Percentiles rank a stretch among this genome's conserved stretches.
phyloP scores from a whole-genome alignment of 1,284 basidiomycete genomes.

The Marasmius oreades region DNA sequence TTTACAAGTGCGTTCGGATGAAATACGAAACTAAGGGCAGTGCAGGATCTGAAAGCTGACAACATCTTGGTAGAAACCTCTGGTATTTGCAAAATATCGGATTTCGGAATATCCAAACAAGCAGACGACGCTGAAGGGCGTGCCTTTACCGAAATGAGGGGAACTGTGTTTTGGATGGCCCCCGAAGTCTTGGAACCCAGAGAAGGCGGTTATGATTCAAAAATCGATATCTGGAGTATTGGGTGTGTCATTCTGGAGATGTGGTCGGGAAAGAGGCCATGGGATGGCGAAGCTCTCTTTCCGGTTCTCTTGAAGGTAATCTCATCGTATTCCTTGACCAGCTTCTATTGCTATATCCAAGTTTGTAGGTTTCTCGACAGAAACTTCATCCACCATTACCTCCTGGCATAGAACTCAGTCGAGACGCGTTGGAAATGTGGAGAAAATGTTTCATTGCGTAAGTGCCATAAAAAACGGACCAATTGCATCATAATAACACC shows the following conservation, averaged over 20 bases:
- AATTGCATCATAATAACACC: neutral
- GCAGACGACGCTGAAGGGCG: constrained; percentile 55
- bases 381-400: constrained; percentile 84
- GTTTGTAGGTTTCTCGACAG: constrained; percentile 59
- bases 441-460: constrained; percentile 81
- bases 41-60: constrained; percentile 72
- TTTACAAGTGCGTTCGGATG: neutral
- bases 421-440: constrained; percentile 75
- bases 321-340: neutral
- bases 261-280: constrained; percentile 73
- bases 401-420: constrained; percentile 62
- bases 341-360: neutral
- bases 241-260: constrained; percentile 81
- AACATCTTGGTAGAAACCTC: constrained; percentile 74
- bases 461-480: constrained; percentile 19
- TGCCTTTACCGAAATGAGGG: constrained; percentile 58
- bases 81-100: constrained; percentile 78
- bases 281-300: constrained; percentile 39
- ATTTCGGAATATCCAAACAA: constrained; percentile 73
- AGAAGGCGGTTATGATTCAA: constrained; percentile 57
- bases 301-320: constrained; percentile 37
- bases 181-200: constrained; percentile 55
- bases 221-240: constrained; percentile 76
- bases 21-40: neutral
- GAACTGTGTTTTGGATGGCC: constrained; percentile 81